Percentiles rank a stretch among this genome's conserved stretches.
Conservation (phyloP, 2,329 filamentous ascomycete species). For the Coniochaeta sp. region DNA sequence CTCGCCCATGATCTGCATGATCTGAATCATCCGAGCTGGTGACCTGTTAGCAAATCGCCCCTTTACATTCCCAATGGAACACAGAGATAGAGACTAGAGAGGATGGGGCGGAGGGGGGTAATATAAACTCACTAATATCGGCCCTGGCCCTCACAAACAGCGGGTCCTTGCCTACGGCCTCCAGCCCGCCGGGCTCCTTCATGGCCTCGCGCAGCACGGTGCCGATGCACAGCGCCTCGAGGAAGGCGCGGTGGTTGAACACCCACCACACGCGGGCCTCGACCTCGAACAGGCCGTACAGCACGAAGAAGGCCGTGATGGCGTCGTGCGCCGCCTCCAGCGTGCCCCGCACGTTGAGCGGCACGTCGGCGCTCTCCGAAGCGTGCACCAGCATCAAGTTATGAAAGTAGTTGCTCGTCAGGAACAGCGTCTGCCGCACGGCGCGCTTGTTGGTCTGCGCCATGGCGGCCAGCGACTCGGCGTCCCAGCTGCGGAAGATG, state of each 20-base stretch:
- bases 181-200: slow-evolving; percentile 36
- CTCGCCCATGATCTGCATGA: slow-evolving; percentile 52
- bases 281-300: slow-evolving; percentile 59
- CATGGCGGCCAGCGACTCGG: slow-evolving; percentile 49
- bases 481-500: slow-evolving; percentile 62
- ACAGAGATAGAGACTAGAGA: no score
- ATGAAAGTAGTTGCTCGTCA: slow-evolving; percentile 78
- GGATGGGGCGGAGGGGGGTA: not conserved
- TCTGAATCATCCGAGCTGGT: slow-evolving; percentile 56
- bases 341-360: slow-evolving; percentile 60
- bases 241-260: slow-evolving; percentile 72
- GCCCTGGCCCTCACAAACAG: slow-evolving; percentile 51
- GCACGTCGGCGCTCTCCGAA: slow-evolving; percentile 57
- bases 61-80: no score
- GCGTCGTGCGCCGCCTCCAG: slow-evolving; percentile 72
- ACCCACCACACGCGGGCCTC: slow-evolving; percentile 82
- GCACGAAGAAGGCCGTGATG: slow-evolving; percentile 65
- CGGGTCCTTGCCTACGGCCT: slow-evolving; percentile 43
- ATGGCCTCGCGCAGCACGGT: slow-evolving; percentile 47
- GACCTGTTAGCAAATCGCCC: not conserved
- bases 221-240: slow-evolving; percentile 66
- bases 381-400: slow-evolving; percentile 75
- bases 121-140: slow-evolving; percentile 50
- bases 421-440: slow-evolving; percentile 67
- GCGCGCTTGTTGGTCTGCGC: slow-evolving; percentile 55